Base-by-base conservation (phyloP, 352 stramenopile species). In the Pythium brassicae region DNA sequence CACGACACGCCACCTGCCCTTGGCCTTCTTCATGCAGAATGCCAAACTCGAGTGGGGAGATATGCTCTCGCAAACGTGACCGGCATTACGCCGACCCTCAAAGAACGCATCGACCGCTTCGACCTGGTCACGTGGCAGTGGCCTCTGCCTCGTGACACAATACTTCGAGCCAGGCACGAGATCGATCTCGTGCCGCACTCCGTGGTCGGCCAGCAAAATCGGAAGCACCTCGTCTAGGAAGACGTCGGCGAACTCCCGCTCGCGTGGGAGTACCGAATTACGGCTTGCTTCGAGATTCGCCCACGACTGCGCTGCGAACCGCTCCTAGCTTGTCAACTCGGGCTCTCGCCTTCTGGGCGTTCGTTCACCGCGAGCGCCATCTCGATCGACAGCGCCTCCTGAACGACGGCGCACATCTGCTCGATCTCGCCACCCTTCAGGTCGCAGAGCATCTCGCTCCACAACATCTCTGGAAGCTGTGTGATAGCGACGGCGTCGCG, bases 21-120 rank as follows among this genome's bases (percentile, higher is more conserved):
- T 72, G 1, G 65, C 48, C 47, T 71, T 72, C 54, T 69, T 64
- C 0, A 75, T 26, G 22, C 63, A 76, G 47, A 72, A 70, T 0
- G 56, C 72, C 0, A 44, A 54, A 19, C 42, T 68, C 1, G 47
- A 64, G 45, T 71, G 61, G 1, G 64, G 62, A 0, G 64, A 76
- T 15, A 35, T 62, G 0, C 26, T 57, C 25, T 67, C 64, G 0
- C 50, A 60, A 5, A 72, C 61, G 26, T 62, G 29, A 2, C 62
- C 59, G 1, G 52, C 56, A 7, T 53, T 29, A 1, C 22, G 59
- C 9, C 43, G 59, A 8, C n/a, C 43, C 8, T 55, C 53, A 52
- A 72, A 72, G 50, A 69, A 68, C 0, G 6, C 29, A 43, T 71
- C 53, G 17, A 76, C 65, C 1, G 44, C 52, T 15, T 65, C 37